Evolutionary conservation across 495 filamentous ascomycete species (phyloP).

Genomic region (Trichocladium uniseriatum): DNA sequence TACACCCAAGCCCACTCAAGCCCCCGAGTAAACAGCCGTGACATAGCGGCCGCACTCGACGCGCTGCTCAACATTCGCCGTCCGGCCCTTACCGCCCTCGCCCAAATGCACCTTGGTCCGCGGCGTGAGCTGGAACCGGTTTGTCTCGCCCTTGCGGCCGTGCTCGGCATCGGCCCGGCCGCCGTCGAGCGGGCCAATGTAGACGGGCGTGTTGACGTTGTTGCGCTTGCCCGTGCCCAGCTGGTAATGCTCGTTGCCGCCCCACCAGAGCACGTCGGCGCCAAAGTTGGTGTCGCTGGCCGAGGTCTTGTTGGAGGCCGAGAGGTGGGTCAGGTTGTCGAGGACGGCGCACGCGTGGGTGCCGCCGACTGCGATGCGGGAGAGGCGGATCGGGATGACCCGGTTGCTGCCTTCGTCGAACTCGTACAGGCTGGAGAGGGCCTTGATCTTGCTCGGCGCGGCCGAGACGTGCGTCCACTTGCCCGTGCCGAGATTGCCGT

Average conservation of each 20-base stretch:
- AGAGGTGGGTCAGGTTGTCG: slow-evolving; percentile 62
- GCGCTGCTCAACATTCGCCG: slow-evolving; percentile 70
- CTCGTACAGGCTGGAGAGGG: slow-evolving; percentile 71
- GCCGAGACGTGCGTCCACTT: slow-evolving; percentile 85
- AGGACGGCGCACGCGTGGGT: slow-evolving; percentile 74
- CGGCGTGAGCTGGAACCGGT: slow-evolving; percentile 82
- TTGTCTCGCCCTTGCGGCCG: slow-evolving; percentile 47
- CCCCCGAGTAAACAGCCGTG: slow-evolving; percentile 65
- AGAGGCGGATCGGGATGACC: slow-evolving; percentile 67
- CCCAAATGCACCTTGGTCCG: slow-evolving; percentile 55
- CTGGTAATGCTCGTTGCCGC: slow-evolving; percentile 87
- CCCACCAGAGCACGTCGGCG: slow-evolving; percentile 83
- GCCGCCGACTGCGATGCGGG: slow-evolving; percentile 59
- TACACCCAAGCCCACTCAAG: slow-evolving; percentile 12
- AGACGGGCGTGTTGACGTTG: slow-evolving; percentile 61
- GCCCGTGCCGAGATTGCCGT: slow-evolving; percentile 72
- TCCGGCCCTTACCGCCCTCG: slow-evolving; percentile 54
- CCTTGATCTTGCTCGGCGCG: slow-evolving; percentile 70
- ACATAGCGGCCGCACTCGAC: slow-evolving; percentile 80
- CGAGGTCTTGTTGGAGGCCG: slow-evolving; percentile 39
- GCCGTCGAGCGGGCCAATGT: slow-evolving; percentile 68
- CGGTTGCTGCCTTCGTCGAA: slow-evolving; percentile 64
- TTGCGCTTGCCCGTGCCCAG: slow-evolving; percentile 83
- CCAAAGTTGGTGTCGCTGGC: slow-evolving; percentile 70
- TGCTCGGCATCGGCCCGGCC: slow-evolving; percentile 37